Evolutionary conservation across 208 protist species (phyloP).

Genomic region (Trypanosoma vivax): DNA sequence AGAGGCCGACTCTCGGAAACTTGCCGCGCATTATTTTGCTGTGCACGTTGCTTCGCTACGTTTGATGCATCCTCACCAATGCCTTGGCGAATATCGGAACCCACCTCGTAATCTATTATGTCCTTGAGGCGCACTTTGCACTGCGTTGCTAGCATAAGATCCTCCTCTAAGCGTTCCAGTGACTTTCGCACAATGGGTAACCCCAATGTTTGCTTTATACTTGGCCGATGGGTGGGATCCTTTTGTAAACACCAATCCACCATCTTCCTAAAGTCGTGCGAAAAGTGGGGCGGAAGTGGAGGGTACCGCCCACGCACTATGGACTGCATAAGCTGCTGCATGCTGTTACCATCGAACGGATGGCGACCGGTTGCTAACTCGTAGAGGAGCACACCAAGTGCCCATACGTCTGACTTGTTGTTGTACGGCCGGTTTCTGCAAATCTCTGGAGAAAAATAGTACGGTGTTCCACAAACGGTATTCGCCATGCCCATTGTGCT

Average conservation of each 20-base stretch:
- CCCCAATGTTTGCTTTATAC: constrained; percentile 69
- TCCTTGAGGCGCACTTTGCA: constrained; percentile 79
- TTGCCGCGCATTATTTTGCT: too few species aligned
- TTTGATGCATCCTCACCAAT: constrained; percentile 1
- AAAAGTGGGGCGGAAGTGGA: constrained; percentile 81
- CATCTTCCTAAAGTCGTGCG: constrained; percentile 75
- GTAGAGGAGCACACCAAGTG: constrained; percentile 86
- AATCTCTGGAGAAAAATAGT: constrained; percentile 95
- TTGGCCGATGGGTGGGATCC: constrained; percentile 63
- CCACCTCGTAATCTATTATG: constrained; percentile 80
- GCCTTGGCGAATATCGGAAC: constrained; percentile 9
- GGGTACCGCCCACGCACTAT: constrained; percentile 84
- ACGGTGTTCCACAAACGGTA: constrained; percentile 91
- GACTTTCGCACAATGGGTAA: constrained; percentile 63
- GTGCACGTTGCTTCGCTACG: not conserved
- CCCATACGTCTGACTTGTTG: constrained; percentile 95
- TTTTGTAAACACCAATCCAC: constrained; percentile 86
- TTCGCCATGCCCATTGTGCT: constrained; percentile 91
- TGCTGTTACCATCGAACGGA: constrained; percentile 90
- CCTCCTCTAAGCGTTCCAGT: constrained; percentile 77
- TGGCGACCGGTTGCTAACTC: constrained; percentile 83
- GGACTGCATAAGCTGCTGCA: constrained; percentile 91
- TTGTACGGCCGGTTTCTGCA: constrained; percentile 94
- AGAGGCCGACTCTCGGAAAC: too few species aligned
- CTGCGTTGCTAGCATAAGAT: constrained; percentile 87